Base-by-base conservation (phyloP, 2,329 filamentous ascomycete genomes). In the Bipolaris cookei region DNA sequence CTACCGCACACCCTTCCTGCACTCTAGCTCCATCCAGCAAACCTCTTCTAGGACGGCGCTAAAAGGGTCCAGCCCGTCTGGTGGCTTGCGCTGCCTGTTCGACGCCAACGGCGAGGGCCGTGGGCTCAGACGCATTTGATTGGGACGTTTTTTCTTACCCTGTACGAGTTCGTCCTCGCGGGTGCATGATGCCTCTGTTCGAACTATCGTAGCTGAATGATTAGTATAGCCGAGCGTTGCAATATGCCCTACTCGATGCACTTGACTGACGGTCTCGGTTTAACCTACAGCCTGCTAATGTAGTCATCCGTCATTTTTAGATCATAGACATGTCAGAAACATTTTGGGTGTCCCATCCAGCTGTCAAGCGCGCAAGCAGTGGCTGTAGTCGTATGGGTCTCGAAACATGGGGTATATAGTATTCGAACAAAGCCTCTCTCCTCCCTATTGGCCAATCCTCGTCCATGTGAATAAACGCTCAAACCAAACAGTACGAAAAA, bases 11-110 rank as follows among this genome's bases (percentile, higher is more conserved):
- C n/a, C n/a, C 25, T 30, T 20, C n/a, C 25, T 30, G 23, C 42
- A 14, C 42, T 16, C 25, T 25, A n/a, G 14, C 23, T 21, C 23
- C 41, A n/a, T 44, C n/a, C 18, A 32, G 25, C 16, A 44, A 44
- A 32, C 18, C 8, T 34, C 42, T 52, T 37, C 35, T 37, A 47
- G 3, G 35, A 32, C 39, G 32, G 37, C 53, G 58, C 58, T 64
- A 59, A 50, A 44, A 38, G n/a, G 56, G 52, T 67, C 69, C 64
- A 70, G 67, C 67, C 67, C 64, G 43, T 56, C 38, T 54, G 44
- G 67, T 72, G 70, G 70, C 68, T 70, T 68, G 69, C 70, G 68
- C 63, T 46, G 53, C 50, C 37, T 23, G 20, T 51, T 43, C 41
- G 45, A 64, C 54, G 52, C 61, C 51, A 61, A 61, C 60, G 58